Evolutionary conservation across 225 moss, liverwort and hornwort species (phyloP).

Genomic region (Pseudisothecium myosuroides): DNA sequence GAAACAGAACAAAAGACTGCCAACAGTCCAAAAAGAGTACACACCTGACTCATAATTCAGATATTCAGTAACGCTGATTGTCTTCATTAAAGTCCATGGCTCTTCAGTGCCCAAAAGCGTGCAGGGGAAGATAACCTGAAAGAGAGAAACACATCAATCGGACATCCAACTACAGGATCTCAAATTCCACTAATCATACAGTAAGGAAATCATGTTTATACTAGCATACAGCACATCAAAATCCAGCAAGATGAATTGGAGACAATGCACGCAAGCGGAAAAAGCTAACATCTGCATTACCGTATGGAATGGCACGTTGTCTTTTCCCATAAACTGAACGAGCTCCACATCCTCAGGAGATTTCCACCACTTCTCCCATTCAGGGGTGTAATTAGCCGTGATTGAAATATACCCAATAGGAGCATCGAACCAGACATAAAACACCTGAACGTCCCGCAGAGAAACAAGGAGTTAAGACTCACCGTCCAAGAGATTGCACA

Average conservation of each 20-base stretch:
- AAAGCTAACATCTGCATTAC: constrained; percentile 7
- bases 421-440: constrained; percentile 99
- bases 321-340: constrained; percentile 98
- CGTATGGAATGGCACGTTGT: constrained; percentile 95
- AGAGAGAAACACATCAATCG: background rate
- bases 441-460: constrained; percentile 29
- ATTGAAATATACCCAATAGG: constrained; percentile 96
- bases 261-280: background rate
- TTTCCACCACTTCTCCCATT: constrained; percentile 99
- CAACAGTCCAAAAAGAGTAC: background rate
- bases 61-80: constrained; percentile 94
- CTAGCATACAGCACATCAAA: background rate
- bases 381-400: constrained; percentile 76
- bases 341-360: constrained; percentile 84
- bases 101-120: constrained; percentile 87
- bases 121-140: constrained; percentile 85
- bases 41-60: constrained; percentile 82
- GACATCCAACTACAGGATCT: background rate
- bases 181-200: background rate
- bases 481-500: background rate
- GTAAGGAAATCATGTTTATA: background rate
- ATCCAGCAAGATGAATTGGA: background rate
- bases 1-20: background rate
- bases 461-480: background rate
- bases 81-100: constrained; percentile 91